Evolutionary conservation across 371 early-diverging fungal species (phyloP), one percentile per base, ranked within the genome.

Genomic region (Mortierella sp.): DNA sequence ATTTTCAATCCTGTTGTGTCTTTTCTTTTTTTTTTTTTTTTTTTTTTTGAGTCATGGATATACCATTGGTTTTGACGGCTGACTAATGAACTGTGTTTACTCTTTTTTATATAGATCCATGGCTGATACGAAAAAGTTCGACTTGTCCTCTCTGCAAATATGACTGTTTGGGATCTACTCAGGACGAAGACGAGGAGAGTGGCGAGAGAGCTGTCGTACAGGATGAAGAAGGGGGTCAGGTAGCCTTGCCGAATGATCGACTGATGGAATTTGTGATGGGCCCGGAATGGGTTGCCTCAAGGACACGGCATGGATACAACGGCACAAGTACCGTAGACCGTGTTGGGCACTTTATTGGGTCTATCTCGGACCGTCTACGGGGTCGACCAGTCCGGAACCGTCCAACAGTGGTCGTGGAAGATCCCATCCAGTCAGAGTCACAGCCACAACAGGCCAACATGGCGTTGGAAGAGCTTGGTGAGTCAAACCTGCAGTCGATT

Each of bases 101-200:
- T 19, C 12, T n/a, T 43, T n/a, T 68, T 56, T 48, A 1, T 21
- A 6, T 76, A 88, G 88, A 88, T 72, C 89, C 87, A 14, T 88
- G 89, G 89, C 69, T 88, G 18, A 87, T 82, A 26, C 68, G 82
- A 43, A 86, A 85, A 70, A 84, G 84, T 14, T 81, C 80, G 0
- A 84, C 85, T 19, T 88, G 89, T 60, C 89, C 89, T 21, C 68
- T 88, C 23, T 88, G 89, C 64, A 88, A 88, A 68, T 80, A 72
- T 44, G 86, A 88, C 59, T 88, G 86, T 52, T 21, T 43, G 29
- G 37, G 3, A 9, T 52, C 65, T n/a, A 56, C 57, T 15, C 6
- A 64, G 7, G 0, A 15, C 15, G 71, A 63, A 11, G 46, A 16
- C 6, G 25, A 7, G 4, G 63, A 29, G 15, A 55, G 37, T 21